Evolutionary conservation across 1,284 basidiomycete species (phyloP).

Genomic region (Nidula niveotomentosa): DNA sequence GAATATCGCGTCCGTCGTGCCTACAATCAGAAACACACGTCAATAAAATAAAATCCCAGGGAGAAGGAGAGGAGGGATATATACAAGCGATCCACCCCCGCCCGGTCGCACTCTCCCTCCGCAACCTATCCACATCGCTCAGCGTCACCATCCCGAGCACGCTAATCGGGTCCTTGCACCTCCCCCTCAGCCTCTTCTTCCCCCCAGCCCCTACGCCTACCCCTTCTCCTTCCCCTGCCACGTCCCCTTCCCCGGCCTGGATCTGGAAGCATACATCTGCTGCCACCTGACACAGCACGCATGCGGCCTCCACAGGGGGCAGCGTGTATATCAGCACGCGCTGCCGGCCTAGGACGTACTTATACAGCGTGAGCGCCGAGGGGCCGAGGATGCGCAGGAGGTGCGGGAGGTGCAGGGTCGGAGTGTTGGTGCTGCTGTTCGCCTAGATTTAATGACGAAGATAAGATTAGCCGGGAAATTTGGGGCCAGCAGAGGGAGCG

Average conservation of each 20-base stretch:
- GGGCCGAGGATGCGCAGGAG: slow-evolving; percentile 74
- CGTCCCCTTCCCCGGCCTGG: slow-evolving; percentile 32
- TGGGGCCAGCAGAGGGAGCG: slow-evolving; percentile 3
- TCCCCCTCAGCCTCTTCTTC: slow-evolving; percentile 33
- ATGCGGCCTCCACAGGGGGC: slow-evolving; percentile 76
- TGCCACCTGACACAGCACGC: slow-evolving; percentile 71
- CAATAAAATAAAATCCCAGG: background rate
- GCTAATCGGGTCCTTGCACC: slow-evolving; percentile 51
- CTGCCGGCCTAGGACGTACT: slow-evolving; percentile 69
- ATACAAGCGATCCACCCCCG: slow-evolving; percentile 78
- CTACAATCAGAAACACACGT: slow-evolving; percentile 21
- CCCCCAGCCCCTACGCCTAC: slow-evolving; percentile 1
- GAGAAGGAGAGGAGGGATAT: slow-evolving; percentile 14
- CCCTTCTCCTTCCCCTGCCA: slow-evolving; percentile 15
- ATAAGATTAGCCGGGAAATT: no score
- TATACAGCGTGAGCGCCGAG: slow-evolving; percentile 73
- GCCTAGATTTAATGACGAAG: no score
- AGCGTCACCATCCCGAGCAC: slow-evolving; percentile 79
- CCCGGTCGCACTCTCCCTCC: slow-evolving; percentile 51
- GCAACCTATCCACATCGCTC: slow-evolving; percentile 62
- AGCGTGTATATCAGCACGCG: slow-evolving; percentile 75
- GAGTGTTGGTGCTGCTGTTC: slow-evolving; percentile 24
- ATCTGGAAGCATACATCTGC: slow-evolving; percentile 70
- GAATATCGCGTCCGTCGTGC: slow-evolving; percentile 80
- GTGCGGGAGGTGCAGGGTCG: slow-evolving; percentile 65